phyloP scores from a whole-genome alignment of 208 protist genomes.

The Naegleria lovaniensis region DNA sequence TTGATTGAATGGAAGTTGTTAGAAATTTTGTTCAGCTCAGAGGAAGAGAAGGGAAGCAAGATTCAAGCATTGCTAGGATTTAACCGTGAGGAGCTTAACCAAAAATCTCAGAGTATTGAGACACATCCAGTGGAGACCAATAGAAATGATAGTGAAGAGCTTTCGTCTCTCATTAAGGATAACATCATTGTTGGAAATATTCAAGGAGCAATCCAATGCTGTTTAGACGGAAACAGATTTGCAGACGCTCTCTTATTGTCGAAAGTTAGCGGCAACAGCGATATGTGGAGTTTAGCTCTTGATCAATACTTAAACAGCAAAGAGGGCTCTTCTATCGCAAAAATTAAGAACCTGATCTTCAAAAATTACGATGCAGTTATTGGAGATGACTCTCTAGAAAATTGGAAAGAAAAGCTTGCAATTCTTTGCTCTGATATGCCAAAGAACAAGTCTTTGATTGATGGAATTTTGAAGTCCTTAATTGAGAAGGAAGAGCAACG shows the following conservation, averaged over 20 bases:
- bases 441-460: constrained; percentile 26
- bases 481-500: neutral
- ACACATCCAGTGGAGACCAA: neutral
- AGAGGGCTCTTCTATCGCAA: neutral
- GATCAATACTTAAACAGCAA: constrained; percentile 43
- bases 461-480: neutral
- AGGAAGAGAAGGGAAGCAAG: neutral
- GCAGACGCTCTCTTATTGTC: constrained; percentile 62
- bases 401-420: constrained; percentile 57
- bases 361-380: constrained; percentile 45
- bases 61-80: neutral
- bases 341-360: constrained; percentile 43
- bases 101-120: constrained; percentile 27
- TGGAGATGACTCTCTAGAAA: constrained; percentile 26
- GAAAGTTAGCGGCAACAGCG: constrained; percentile 33
- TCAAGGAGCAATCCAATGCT: constrained; percentile 48
- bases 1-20: neutral
- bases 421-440: constrained; percentile 43
- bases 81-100: neutral
- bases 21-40: neutral
- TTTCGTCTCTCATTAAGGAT: neutral
- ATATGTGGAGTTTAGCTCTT: constrained; percentile 50
- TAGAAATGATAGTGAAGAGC: neutral
- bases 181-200: constrained; percentile 54
- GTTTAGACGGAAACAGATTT: constrained; percentile 43